Base-by-base conservation (phyloP, 176 grass and related monocot genomes). In the Carex littledalei region DNA sequence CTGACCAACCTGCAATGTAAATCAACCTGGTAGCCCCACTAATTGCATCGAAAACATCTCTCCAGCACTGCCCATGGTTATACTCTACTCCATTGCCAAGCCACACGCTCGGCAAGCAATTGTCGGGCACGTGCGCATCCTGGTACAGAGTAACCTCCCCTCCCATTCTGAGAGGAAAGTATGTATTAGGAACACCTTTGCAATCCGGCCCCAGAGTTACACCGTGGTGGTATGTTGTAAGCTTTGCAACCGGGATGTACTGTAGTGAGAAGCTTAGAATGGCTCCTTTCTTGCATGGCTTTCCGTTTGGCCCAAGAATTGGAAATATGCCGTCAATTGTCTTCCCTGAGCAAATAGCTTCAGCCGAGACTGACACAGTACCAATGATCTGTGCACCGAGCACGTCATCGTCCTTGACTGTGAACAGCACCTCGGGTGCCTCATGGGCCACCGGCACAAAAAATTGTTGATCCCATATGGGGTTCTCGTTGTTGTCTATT, bases 1-100 rank as follows among this genome's bases (percentile, higher is more conserved):
- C 85, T 2, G 95, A 94, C 95, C 95, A 74, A 0, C 95, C 95
- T 0, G 88, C 89, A 69, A 98, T 98, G 86, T 92, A 97, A 86
- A 97, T 88, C 71, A 97, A 80, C 21, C 83, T 81, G 12, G 82
- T 88, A 32, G 94, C 92, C 78, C 92, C 88, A 35, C 47, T 87
- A 77, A 98, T 98, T 32, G 92, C 92, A 72, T 94, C 52, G 32
- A 90, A 98, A 3, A 98, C 92, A 21, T 98, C 95, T 21, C 63
- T 69, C 95, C 95, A 98, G 15, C 95, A 94, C 69, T 91, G 91
- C 15, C 95, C 89, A 1, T 93, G 95, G 37, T 87, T 84, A 53
- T 98, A 98, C 64, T 84, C 54, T 79, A 87, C 3, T 47, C 89
- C 95, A 84, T 94, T 85, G 62, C 80, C 88, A 78, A 97, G 86